Percentiles rank a stretch among this genome's conserved stretches.
These are phyloP conservation scores for Rhizopus arrhizus DNA, from an alignment of 371 early-diverging fungal genomes.

Conservation along the genomic window DNA sequence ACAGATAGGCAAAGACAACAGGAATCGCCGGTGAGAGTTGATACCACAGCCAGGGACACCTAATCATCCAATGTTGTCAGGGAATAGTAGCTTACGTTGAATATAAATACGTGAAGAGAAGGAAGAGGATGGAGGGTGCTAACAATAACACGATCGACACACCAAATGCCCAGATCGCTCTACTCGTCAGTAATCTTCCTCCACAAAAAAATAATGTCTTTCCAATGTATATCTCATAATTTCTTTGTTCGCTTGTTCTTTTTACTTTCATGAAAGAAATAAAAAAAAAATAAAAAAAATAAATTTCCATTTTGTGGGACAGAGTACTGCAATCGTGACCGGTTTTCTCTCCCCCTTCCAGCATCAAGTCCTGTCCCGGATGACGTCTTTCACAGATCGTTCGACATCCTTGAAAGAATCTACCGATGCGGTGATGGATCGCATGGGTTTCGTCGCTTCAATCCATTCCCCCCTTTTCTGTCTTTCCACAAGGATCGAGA, in stretches of 20 bases:
- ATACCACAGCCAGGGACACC: conserved; percentile 73
- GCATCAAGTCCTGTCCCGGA: background rate
- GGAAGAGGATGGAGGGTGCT: conserved; percentile 69
- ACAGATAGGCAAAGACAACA: conserved; percentile 73
- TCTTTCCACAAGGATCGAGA: too few relatives aligned
- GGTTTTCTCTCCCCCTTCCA: background rate
- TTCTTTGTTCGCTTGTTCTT: conserved; percentile 15
- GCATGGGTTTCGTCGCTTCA: background rate
- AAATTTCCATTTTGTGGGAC: background rate
- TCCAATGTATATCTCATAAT: conserved; percentile 47
- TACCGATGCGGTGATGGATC: too few relatives aligned
- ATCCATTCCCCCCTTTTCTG: background rate
- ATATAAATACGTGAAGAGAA: conserved; percentile 66
- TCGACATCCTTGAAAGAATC: too few relatives aligned
- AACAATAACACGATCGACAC: conserved; percentile 66
- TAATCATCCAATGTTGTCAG: conserved; percentile 12
- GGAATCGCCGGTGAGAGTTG: conserved; percentile 66
- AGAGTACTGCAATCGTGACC: background rate
- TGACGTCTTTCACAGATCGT: too few relatives aligned
- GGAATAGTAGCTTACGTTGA: background rate
- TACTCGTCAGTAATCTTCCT: conserved; percentile 74
- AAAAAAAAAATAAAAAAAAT: background rate
- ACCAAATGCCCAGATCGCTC: conserved; percentile 68
- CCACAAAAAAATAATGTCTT: conserved; percentile 64
- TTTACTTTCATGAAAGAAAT: conserved; percentile 4